Base-by-base conservation (phyloP, 2,329 filamentous ascomycete genomes). In the Biscogniauxia sp. region DNA sequence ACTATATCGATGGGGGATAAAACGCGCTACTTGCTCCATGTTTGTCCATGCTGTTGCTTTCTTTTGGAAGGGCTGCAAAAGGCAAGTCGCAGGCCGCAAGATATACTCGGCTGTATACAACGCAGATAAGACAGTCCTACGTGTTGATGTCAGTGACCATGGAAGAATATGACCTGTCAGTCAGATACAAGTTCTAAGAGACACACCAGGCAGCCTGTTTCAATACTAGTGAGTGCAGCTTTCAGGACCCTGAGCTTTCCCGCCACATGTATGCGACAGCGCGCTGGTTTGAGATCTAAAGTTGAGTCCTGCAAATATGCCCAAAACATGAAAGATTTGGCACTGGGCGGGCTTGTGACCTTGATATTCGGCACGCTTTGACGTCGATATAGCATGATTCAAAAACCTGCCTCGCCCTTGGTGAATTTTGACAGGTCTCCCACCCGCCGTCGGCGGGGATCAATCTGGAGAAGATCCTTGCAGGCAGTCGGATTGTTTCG, bases 151-250 rank as follows among this genome's bases (percentile, higher is more conserved):
- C 23, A 52, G 45, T 49, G 25, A 45, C 51, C 54, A 58, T 5
- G 19, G 3, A 59, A 63, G 58, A 53, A 63, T 59, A 53, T 64
- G 64, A 64, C 45, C 20, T 54, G 59, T 64, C 64, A 63, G 11
- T 56, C 58, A 15, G 45, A 3, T 32, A 20, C 26, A 13, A 54
- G 17, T 23, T 45, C 20, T 25, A n/a, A 25, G 19, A 54, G 32
- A 56, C 13, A 56, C 37, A 28, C 37, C 37, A 26, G 25, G 25
- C 60, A 51, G 58, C 57, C 52, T 57, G 57, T 63, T 58, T 62
- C 56, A 59, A 57, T 17, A 51, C 58, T 66, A 62, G 60, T 32
- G 28, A 32, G 25, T 49, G 20, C 25, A 61, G 55, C 13, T 13
- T 55, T 20, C 51, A 50, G 32, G 17, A n/a, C 26, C 45, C 11